These are phyloP conservation scores for Beauveria bassiana DNA, from an alignment of 2,329 filamentous ascomycete genomes.

Conservation along the genomic window DNA sequence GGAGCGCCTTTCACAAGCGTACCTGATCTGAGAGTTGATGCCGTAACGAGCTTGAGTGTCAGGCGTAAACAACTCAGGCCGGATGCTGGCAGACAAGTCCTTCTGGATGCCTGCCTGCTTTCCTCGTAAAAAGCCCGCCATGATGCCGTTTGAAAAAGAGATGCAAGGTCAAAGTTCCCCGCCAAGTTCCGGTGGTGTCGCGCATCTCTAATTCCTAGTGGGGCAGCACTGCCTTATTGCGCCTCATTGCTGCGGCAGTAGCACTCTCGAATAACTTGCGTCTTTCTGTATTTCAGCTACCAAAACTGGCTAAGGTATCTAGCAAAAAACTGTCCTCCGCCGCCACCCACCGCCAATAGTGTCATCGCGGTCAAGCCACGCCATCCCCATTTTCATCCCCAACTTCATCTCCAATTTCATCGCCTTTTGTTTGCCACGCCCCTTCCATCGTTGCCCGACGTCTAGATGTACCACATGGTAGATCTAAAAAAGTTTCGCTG, in stretches of 20 bases:
- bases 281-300: neutral
- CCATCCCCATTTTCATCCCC: neutral
- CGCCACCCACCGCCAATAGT: slow-evolving; percentile 9
- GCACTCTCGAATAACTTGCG: neutral
- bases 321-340: slow-evolving; percentile 11
- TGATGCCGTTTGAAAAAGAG: slow-evolving; percentile 27
- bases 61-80: slow-evolving; percentile 68
- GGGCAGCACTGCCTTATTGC: neutral
- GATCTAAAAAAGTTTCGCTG: slow-evolving; percentile 28
- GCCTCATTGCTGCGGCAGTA: neutral
- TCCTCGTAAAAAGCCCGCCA: slow-evolving; percentile 82
- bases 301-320: neutral
- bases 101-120: slow-evolving; percentile 91
- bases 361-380: neutral
- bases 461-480: slow-evolving; percentile 39
- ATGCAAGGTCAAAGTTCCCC: slow-evolving; percentile 8
- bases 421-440: neutral
- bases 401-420: neutral
- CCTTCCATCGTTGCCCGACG: neutral
- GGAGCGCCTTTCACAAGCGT: slow-evolving; percentile 13
- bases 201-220: slow-evolving; percentile 2
- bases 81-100: slow-evolving; percentile 78
- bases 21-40: slow-evolving; percentile 69
- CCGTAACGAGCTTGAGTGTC: slow-evolving; percentile 81
- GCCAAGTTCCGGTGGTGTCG: neutral